These are phyloP conservation scores for Neurospora sp. DNA, from an alignment of 495 filamentous ascomycete genomes.

Conservation along the genomic window DNA sequence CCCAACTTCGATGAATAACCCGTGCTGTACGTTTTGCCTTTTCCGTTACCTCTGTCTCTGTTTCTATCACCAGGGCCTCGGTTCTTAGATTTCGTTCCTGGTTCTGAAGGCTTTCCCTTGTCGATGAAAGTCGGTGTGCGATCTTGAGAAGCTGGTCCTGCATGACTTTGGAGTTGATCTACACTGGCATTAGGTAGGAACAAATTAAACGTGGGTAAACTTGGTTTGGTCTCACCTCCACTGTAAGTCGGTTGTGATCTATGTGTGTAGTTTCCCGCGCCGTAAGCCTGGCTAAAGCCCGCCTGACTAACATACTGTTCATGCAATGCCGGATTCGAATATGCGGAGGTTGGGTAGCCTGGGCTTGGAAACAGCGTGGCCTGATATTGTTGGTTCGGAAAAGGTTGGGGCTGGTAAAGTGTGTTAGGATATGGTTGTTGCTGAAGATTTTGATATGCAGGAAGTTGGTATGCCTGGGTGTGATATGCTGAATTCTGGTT, in stretches of 20 bases:
- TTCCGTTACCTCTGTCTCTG: not conserved
- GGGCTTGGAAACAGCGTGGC: not conserved
- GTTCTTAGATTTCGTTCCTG: not conserved
- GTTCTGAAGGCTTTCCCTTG: not conserved
- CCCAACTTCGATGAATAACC: not conserved
- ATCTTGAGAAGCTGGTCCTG: not conserved
- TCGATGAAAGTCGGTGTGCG: not conserved
- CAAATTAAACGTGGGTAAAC: not conserved
- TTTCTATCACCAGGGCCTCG: not conserved
- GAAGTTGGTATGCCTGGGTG: not conserved
- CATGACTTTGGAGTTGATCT: not conserved
- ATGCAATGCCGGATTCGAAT: not conserved
- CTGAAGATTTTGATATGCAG: not conserved
- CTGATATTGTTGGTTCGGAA: not conserved
- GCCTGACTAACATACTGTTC: not conserved
- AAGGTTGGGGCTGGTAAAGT: not conserved
- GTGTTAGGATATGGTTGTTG: not conserved
- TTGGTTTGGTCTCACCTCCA: not conserved
- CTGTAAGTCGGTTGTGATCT: not conserved
- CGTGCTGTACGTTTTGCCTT: slow-evolving; percentile 1
- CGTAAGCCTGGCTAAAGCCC: not conserved
- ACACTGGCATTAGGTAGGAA: not conserved
- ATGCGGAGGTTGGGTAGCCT: not conserved
- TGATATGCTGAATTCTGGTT: not conserved
- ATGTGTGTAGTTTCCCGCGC: not conserved